A percentile compares a stretch with the other conserved stretches of the same genome.
These are phyloP conservation scores for Trichomonas tenax DNA, from an alignment of 208 protist genomes.

Conservation along the genomic window DNA sequence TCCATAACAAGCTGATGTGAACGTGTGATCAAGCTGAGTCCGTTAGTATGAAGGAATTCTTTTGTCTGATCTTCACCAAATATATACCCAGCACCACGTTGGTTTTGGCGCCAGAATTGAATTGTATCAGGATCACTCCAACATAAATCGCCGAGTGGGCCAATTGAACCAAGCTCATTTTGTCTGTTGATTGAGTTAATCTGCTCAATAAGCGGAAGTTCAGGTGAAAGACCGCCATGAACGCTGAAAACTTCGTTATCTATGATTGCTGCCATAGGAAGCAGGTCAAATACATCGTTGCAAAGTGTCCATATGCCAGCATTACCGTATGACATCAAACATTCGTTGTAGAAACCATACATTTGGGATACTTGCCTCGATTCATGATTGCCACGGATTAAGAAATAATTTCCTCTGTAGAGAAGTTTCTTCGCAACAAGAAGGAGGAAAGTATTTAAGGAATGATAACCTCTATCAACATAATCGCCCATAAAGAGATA, in stretches of 20 bases:
- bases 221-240: conserved; percentile 8
- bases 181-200: background rate
- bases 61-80: background rate
- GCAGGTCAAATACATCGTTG: conserved; percentile 1
- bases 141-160: background rate
- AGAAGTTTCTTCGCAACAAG: conserved; percentile 28
- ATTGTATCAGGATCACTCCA: conserved; percentile 19
- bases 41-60: background rate
- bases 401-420: conserved; percentile 25
- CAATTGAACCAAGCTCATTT: background rate
- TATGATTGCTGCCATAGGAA: conserved; percentile 14
- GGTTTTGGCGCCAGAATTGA: background rate
- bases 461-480: conserved; percentile 16
- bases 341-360: conserved; percentile 38
- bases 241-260: conserved; percentile 10
- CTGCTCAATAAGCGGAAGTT: background rate
- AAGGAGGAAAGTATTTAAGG: conserved; percentile 30
- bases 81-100: background rate
- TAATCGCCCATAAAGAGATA: background rate
- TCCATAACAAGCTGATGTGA: conserved; percentile 84
- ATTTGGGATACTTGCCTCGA: conserved; percentile 25
- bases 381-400: conserved; percentile 43
- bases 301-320: background rate
- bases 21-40: background rate
- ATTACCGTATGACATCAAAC: conserved; percentile 64